Evolutionary conservation across 306 rosid genomes (phyloP).

Genomic region (Abrus precatorius): DNA sequence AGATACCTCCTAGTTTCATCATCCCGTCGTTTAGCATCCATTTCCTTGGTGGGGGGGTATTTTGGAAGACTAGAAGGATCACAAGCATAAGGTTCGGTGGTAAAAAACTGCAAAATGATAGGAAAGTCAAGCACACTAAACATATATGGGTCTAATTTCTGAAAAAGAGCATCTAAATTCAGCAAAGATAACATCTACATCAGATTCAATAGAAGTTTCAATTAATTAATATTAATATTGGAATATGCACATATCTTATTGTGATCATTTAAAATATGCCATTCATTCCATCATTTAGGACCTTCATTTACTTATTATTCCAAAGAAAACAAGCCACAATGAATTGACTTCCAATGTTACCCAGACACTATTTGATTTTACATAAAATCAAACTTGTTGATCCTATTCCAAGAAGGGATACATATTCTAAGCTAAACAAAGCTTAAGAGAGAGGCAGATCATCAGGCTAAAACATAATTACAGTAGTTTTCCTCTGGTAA

Average conservation of each 20-base stretch:
- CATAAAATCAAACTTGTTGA: conserved; percentile 33
- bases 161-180: conserved; percentile 39
- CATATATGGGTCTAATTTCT: background rate
- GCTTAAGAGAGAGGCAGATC: conserved; percentile 29
- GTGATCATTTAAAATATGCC: conserved; percentile 33
- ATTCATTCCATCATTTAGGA: conserved; percentile 24
- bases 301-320: conserved; percentile 20
- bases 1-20: conserved; percentile 83
- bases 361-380: background rate
- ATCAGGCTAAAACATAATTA: conserved; percentile 13
- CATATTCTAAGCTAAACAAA: conserved; percentile 30
- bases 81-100: conserved; percentile 87
- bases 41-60: conserved; percentile 95
- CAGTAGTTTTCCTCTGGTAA: conserved; percentile 33
- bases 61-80: conserved; percentile 92
- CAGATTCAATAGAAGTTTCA: conserved; percentile 39
- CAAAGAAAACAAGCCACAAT: background rate
- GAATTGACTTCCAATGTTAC: conserved; percentile 15
- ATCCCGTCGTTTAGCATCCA: conserved; percentile 90
- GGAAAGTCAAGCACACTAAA: conserved; percentile 44
- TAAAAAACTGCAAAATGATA: conserved; percentile 78
- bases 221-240: conserved; percentile 14
- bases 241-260: conserved; percentile 35
- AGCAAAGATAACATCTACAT: conserved; percentile 37
- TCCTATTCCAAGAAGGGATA: conserved; percentile 38